Conservation (phyloP, 129 eudicot species). For the Flaveria trinervia region DNA sequence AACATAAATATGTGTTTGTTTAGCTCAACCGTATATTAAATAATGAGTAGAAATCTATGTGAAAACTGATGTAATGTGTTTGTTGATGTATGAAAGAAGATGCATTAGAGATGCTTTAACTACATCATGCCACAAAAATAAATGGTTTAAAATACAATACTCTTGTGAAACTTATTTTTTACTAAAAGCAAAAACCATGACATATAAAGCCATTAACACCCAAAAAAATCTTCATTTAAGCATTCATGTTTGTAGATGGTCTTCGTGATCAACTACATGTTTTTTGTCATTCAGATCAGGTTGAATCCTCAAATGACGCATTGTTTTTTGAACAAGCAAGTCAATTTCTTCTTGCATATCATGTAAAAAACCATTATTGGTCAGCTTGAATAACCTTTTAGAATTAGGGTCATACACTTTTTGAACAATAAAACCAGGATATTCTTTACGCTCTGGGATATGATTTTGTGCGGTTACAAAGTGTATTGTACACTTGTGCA, state of each 20-base stretch:
- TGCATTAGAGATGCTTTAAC: too few relatives aligned
- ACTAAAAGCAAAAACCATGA: background rate
- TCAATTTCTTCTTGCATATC: conserved; percentile 62
- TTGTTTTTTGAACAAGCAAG: conserved; percentile 67
- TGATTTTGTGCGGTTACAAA: conserved; percentile 59
- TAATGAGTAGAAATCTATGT: too few relatives aligned
- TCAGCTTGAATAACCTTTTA: conserved; percentile 56
- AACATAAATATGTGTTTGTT: too few relatives aligned
- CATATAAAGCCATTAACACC: background rate
- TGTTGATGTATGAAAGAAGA: too few relatives aligned
- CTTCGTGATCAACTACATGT: conserved; percentile 40
- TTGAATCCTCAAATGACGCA: conserved; percentile 49
- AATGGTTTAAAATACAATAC: background rate
- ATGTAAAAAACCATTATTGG: conserved; percentile 68
- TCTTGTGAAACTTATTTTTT: background rate
- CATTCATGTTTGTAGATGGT: conserved; percentile 37
- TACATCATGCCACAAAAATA: too few relatives aligned
- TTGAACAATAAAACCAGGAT: conserved; percentile 76
- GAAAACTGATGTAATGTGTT: too few relatives aligned
- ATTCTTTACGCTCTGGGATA: conserved; percentile 61
- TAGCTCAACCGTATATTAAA: too few relatives aligned
- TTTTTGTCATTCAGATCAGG: conserved; percentile 55
- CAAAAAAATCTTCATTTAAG: background rate
- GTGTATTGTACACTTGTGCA: conserved; percentile 83
- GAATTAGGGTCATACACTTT: conserved; percentile 65